These are phyloP conservation scores for Pulveroboletus sp. DNA, from an alignment of 768 basidiomycete genomes.

Conservation along the genomic window DNA sequence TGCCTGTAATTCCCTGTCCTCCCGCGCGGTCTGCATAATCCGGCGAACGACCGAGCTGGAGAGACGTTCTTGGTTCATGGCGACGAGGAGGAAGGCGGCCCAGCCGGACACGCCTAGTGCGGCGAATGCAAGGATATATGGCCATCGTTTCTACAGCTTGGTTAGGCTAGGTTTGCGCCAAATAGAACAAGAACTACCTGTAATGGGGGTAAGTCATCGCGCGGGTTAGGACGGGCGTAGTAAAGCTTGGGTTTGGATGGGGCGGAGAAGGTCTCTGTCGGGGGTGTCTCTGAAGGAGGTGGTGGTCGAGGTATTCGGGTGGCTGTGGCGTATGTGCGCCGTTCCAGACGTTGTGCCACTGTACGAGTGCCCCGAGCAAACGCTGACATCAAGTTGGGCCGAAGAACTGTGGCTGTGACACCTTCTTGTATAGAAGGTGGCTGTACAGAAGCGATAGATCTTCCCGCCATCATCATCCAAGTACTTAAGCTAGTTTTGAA, in stretches of 20 bases:
- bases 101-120: slow-evolving; percentile 58
- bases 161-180: background rate
- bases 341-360: slow-evolving; percentile 5
- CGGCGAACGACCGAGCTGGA: slow-evolving; percentile 72
- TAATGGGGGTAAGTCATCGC: slow-evolving; percentile 42
- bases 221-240: slow-evolving; percentile 39
- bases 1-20: slow-evolving; percentile 46
- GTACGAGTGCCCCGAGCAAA: slow-evolving; percentile 10
- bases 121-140: slow-evolving; percentile 47
- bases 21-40: slow-evolving; percentile 58
- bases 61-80: slow-evolving; percentile 75
- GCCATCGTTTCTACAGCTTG: slow-evolving; percentile 48
- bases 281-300: slow-evolving; percentile 29
- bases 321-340: slow-evolving; percentile 16
- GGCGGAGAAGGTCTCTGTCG: slow-evolving; percentile 39
- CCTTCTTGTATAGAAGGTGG: too few species aligned
- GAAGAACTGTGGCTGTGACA: too few species aligned
- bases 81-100: slow-evolving; percentile 66
- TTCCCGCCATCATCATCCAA: too few species aligned
- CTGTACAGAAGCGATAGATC: too few species aligned
- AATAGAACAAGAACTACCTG: slow-evolving; percentile 26
- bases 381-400: too few species aligned
- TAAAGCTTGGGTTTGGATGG: slow-evolving; percentile 45
- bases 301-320: slow-evolving; percentile 26
- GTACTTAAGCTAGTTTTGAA: too few species aligned